These are phyloP conservation scores for Elongisporangium anandrum DNA, from an alignment of 352 stramenopile species.

Conservation along the genomic window DNA sequence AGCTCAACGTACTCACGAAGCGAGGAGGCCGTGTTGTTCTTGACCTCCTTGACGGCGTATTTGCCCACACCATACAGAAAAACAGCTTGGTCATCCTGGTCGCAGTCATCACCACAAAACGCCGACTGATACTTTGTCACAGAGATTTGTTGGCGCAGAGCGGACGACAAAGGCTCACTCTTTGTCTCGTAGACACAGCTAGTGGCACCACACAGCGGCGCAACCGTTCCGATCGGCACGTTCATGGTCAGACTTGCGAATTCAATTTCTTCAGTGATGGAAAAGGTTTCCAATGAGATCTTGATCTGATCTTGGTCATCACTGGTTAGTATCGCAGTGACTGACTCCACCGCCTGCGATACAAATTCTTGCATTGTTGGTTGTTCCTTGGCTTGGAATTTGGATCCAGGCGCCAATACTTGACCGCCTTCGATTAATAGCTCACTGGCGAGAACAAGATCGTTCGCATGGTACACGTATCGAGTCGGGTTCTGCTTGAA, in stretches of 20 bases:
- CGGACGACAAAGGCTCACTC: slow-evolving; percentile 12
- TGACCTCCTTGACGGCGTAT: slow-evolving; percentile 4
- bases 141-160: slow-evolving; percentile 13
- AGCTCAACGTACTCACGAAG: slow-evolving; percentile 21
- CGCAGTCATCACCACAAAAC: slow-evolving; percentile 10
- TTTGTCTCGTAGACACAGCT: slow-evolving; percentile 22
- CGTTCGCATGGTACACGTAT: slow-evolving; percentile 3
- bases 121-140: slow-evolving; percentile 1
- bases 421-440: not conserved
- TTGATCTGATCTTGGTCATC: slow-evolving; percentile 8
- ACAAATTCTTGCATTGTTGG: not conserved
- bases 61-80: slow-evolving; percentile 20
- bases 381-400: not conserved
- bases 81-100: slow-evolving; percentile 10
- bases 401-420: not conserved
- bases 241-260: slow-evolving; percentile 18
- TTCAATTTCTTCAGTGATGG: slow-evolving; percentile 12
- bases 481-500: slow-evolving; percentile 6
- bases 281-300: slow-evolving; percentile 11
- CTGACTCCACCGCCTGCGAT: not conserved
- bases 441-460: not conserved
- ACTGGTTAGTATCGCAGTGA: slow-evolving; percentile 1
- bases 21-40: slow-evolving; percentile 6
- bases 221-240: slow-evolving; percentile 12
- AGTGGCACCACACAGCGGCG: slow-evolving; percentile 12